Evolutionary conservation across 1,139 yeast genomes (phyloP).

Genomic region (Taphrina deformans): DNA sequence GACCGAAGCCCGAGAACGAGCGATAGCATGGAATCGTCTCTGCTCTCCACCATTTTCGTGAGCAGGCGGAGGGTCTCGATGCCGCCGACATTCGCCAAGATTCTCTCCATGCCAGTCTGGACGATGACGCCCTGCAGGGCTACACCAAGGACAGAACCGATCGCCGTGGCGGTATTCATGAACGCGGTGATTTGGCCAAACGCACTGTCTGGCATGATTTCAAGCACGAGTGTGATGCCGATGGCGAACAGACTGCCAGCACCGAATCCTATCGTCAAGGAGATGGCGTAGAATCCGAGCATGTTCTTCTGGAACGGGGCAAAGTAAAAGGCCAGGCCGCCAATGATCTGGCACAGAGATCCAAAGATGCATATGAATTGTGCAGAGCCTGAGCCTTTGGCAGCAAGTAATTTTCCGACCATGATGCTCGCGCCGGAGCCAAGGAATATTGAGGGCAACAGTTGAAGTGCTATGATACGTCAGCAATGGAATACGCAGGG

Average conservation of each 20-base stretch:
- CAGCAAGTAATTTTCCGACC: slow-evolving; percentile 8
- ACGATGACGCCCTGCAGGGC: slow-evolving; percentile 20
- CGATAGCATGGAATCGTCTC: background rate
- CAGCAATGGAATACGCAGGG: too few species aligned
- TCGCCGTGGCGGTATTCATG: slow-evolving; percentile 11
- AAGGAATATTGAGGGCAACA: slow-evolving; percentile 7
- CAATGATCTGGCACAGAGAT: slow-evolving; percentile 10
- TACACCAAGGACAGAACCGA: slow-evolving; percentile 24
- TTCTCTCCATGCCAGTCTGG: background rate
- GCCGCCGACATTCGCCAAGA: background rate
- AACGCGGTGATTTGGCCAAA: slow-evolving; percentile 17
- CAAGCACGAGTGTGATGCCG: slow-evolving; percentile 22
- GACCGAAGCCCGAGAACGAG: background rate
- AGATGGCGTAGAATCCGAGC: background rate
- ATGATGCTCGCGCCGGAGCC: slow-evolving; percentile 10
- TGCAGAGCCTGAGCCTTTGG: slow-evolving; percentile 2
- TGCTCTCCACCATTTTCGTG: background rate
- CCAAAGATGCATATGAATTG: slow-evolving; percentile 11
- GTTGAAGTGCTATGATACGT: slow-evolving; percentile 1
- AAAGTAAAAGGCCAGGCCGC: slow-evolving; percentile 10
- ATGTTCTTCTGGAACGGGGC: background rate
- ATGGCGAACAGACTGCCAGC: slow-evolving; percentile 16
- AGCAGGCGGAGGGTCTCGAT: background rate
- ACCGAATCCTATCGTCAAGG: background rate
- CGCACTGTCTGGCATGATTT: slow-evolving; percentile 14